Base-by-base conservation (phyloP, 257 asterid species). In the Verbascum thapsus region DNA sequence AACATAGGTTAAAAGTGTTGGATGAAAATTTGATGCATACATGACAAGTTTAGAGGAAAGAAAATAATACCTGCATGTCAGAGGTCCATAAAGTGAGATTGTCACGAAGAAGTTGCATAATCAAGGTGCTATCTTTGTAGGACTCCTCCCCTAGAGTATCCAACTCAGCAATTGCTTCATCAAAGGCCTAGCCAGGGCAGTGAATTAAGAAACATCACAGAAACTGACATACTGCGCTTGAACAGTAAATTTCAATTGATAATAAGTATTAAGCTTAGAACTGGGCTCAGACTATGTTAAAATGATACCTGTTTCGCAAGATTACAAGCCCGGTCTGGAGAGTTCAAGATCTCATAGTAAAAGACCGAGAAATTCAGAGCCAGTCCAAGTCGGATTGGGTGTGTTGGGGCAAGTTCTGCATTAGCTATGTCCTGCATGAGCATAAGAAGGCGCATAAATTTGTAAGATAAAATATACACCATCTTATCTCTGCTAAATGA, bases 91-190 rank as follows among this genome's bases (percentile, higher is more conserved):
- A 54, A 57, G 86, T 80, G 70, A 80, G 86, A 54, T 80, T 80
- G 76, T 80, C 86, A 41, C 86, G 80, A 53, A 80, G 79, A 68
- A 80, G 86, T 76, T 80, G 86, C 86, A 80, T 80, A 44, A 80
- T 80, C 72, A 64, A 74, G 49, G 79, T 74, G 75, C 69, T 74
- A 41, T 74, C 79, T 63, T 74, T 74, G 68, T 74, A 74, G 17
- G 79, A 74, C 67, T 74, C 79, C 63, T 74, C 79, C 53, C 79
- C 75, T 19, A 74, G 64, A 6, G 82, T 80, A 67, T 80, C 85
- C 70, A 80, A 74, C 76, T 76, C 80, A 7, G 82, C 80, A 60
- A 80, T 80, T 50, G 85, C 85, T 74, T 80, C 82, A 48, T 80
- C 82, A 34, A 80, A 80, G 45, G 85, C 85, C 85, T 80, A 55